These are phyloP conservation scores for Beauveria varroae DNA, from an alignment of 2,329 filamentous ascomycete species.

Conservation along the genomic window DNA sequence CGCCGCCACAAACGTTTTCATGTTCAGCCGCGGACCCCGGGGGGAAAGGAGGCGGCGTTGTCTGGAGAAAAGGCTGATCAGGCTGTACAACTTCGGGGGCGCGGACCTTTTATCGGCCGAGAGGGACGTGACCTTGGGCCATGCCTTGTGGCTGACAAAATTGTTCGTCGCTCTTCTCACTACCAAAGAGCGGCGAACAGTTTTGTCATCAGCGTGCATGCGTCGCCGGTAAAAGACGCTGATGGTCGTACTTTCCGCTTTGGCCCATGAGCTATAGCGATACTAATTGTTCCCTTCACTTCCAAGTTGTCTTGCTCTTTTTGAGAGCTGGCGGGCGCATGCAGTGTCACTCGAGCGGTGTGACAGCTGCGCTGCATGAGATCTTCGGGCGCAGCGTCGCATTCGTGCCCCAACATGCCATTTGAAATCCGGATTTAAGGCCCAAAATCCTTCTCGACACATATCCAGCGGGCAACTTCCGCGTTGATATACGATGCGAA, in stretches of 20 bases:
- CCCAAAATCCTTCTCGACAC: neutral
- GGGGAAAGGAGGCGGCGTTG: neutral
- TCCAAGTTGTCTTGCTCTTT: neutral
- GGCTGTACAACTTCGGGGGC: neutral
- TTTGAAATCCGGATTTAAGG: neutral
- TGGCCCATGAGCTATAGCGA: neutral
- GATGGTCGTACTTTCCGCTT: neutral
- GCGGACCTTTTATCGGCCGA: neutral
- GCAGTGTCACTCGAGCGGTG: neutral
- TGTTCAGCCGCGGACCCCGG: neutral
- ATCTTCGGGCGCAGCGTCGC: neutral
- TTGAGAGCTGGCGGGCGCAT: neutral
- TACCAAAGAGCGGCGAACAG: too few species aligned
- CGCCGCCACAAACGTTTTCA: neutral
- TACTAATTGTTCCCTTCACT: neutral
- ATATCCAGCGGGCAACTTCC: constrained; percentile 9
- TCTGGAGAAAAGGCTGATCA: neutral
- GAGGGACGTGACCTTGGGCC: neutral
- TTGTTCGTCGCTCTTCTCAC: too few species aligned
- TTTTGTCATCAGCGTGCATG: too few species aligned
- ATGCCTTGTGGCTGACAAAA: too few species aligned
- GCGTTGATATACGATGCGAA: neutral
- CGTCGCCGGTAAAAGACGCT: neutral
- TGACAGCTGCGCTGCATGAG: neutral
- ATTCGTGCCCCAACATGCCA: neutral